Conservation (phyloP, 2,329 filamentous ascomycete species). For the Pseudogymnoascus sp. region DNA sequence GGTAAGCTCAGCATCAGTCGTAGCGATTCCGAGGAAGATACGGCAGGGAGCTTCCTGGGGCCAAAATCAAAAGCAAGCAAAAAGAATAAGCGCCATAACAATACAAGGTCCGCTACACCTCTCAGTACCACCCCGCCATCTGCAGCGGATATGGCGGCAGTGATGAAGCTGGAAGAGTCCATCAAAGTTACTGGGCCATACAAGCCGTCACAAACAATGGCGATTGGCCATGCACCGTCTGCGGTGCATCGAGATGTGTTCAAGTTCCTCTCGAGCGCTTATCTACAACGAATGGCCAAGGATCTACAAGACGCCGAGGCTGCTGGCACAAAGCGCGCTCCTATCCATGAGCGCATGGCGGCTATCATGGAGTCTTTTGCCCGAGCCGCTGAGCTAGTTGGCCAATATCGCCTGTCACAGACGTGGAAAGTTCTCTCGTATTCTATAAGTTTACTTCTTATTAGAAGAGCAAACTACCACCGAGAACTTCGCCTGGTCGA, state of each 20-base stretch:
- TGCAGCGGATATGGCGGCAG: constrained; percentile 32
- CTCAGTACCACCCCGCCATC: constrained; percentile 49
- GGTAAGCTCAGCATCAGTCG: constrained; percentile 48
- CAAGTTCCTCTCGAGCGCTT: constrained; percentile 48
- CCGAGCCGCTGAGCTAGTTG: constrained; percentile 47
- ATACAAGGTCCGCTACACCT: constrained; percentile 36
- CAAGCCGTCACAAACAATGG: constrained; percentile 56
- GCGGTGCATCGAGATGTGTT: constrained; percentile 45
- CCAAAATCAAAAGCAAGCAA: constrained; percentile 32
- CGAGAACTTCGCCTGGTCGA: constrained; percentile 39
- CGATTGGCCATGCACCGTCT: constrained; percentile 50
- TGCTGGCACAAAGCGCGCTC: constrained; percentile 34
- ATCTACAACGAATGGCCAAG: constrained; percentile 44
- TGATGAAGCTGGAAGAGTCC: constrained; percentile 50
- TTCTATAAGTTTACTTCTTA: constrained; percentile 47
- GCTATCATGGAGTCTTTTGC: constrained; percentile 51
- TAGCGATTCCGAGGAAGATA: constrained; percentile 61
- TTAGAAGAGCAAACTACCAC: constrained; percentile 50
- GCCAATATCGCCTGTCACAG: constrained; percentile 54
- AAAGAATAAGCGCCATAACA: constrained; percentile 37
- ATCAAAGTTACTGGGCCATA: constrained; percentile 51
- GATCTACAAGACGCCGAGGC: neutral
- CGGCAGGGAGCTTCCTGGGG: constrained; percentile 52
- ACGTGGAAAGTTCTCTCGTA: constrained; percentile 57
- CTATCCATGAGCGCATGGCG: constrained; percentile 39